Conservation (phyloP, 78 protist genomes). For the Planoprotostelium fungivorum region DNA sequence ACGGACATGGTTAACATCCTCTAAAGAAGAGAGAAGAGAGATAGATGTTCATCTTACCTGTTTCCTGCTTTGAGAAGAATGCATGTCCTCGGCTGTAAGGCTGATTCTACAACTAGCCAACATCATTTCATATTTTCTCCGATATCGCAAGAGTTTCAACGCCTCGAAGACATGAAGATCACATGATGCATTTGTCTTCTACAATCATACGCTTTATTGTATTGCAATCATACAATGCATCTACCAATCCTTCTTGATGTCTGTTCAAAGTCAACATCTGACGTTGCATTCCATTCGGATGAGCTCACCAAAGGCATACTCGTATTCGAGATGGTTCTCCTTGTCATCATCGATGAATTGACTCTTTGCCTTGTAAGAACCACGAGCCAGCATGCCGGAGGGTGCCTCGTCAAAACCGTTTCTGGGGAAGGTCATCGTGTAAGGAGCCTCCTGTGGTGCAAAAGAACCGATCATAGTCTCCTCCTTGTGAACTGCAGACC, state of each 20-base stretch:
- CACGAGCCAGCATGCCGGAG: conserved; percentile 77
- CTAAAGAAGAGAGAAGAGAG: no score
- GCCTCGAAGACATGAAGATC: no score
- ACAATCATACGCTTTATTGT: no score
- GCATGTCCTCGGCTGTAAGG: no score
- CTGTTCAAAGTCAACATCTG: background rate
- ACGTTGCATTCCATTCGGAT: background rate
- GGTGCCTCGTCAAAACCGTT: conserved; percentile 68
- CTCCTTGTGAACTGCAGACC: conserved; percentile 34
- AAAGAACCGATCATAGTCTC: conserved; percentile 73
- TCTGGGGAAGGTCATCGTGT: conserved; percentile 36
- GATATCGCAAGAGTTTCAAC: no score
- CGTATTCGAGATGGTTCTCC: conserved; percentile 47
- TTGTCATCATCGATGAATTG: conserved; percentile 77
- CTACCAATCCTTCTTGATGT: background rate
- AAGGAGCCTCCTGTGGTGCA: conserved; percentile 58
- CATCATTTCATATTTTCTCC: no score
- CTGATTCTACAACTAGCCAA: no score
- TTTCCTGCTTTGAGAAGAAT: no score
- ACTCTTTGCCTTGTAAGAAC: conserved; percentile 72
- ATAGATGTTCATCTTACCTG: no score
- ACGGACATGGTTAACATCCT: background rate
- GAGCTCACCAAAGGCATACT: conserved; percentile 48
- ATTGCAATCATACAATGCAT: no score
- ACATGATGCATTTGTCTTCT: no score